Conservation (phyloP, 2,329 filamentous ascomycete species). For the Penicillium aurantiogriseum region DNA sequence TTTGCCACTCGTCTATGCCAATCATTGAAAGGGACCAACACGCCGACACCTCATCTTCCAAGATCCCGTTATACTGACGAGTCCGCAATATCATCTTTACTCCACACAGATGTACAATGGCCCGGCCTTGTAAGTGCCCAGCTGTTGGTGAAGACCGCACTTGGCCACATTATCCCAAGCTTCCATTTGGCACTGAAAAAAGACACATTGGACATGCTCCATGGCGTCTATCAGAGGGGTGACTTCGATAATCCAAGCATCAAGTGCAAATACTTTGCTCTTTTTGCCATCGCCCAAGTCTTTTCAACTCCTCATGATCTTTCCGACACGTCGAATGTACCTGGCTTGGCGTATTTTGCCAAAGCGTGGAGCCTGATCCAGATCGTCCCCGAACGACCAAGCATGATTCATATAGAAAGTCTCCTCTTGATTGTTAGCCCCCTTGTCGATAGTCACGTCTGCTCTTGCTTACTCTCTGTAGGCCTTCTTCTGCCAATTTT, state of each 20-base stretch:
- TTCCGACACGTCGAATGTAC: slow-evolving; percentile 26
- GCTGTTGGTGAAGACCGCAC: slow-evolving; percentile 30
- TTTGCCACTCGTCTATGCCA: slow-evolving; percentile 36
- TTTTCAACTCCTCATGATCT: slow-evolving; percentile 36
- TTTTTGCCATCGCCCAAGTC: slow-evolving; percentile 43
- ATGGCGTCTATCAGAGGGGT: slow-evolving; percentile 29
- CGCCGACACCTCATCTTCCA: slow-evolving; percentile 23
- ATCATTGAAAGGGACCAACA: slow-evolving; percentile 21
- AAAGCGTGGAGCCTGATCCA: slow-evolving; percentile 38
- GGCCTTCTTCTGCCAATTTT: slow-evolving; percentile 30
- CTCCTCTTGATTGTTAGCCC: slow-evolving; percentile 35
- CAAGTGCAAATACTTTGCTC: slow-evolving; percentile 42
- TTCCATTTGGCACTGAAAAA: slow-evolving; percentile 34
- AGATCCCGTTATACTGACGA: slow-evolving; percentile 27
- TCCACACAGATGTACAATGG: slow-evolving; percentile 23
- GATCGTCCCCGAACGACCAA: slow-evolving; percentile 42
- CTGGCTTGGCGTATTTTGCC: slow-evolving; percentile 42
- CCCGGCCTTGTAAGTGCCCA: slow-evolving; percentile 30
- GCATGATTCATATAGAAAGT: slow-evolving; percentile 42
- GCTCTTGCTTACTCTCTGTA: slow-evolving; percentile 6
- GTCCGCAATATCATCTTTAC: slow-evolving; percentile 12
- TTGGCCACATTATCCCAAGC: slow-evolving; percentile 30
- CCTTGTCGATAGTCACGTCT: background rate
- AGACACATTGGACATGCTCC: slow-evolving; percentile 35
- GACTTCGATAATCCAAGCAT: slow-evolving; percentile 30